phyloP scores from a whole-genome alignment of 2,329 filamentous ascomycete species.

The Daldinia sp. region DNA sequence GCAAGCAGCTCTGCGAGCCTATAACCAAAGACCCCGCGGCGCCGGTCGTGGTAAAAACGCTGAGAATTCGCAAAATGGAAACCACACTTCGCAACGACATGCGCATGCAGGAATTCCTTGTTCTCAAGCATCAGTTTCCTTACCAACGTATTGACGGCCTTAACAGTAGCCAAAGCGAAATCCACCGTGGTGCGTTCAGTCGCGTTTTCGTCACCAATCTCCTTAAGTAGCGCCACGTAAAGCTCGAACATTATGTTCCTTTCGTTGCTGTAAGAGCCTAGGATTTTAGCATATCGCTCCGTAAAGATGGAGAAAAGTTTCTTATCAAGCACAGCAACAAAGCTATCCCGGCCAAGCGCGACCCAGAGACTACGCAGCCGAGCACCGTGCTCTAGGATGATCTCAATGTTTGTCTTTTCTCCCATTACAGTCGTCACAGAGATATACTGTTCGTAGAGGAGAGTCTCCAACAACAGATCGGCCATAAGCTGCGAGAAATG shows the following conservation, averaged over 20 bases:
- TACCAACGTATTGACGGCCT: constrained; percentile 54
- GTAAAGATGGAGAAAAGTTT: background rate
- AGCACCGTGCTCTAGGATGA: background rate
- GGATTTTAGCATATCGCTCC: background rate
- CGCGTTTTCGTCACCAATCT: constrained; percentile 53
- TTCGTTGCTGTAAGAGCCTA: background rate
- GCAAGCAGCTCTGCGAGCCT: constrained; percentile 60
- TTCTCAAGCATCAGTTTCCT: constrained; percentile 33
- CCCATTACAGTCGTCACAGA: constrained; percentile 42
- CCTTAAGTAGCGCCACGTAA: constrained; percentile 56
- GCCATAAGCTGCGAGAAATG: constrained; percentile 59
- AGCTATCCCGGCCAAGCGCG: background rate
- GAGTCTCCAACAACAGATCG: constrained; percentile 54
- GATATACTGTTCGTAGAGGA: constrained; percentile 55
- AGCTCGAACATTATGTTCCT: constrained; percentile 46
- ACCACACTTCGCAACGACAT: constrained; percentile 58
- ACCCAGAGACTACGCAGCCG: background rate
- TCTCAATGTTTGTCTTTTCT: background rate
- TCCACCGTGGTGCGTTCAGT: constrained; percentile 53
- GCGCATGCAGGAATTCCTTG: constrained; percentile 43
- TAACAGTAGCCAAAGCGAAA: constrained; percentile 56
- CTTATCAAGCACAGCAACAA: background rate
- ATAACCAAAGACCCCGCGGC: constrained; percentile 59
- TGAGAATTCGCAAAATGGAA: constrained; percentile 59
- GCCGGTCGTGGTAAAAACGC: constrained; percentile 55